Conservation (phyloP, 768 basidiomycete species). For the Termitomyces sp. region DNA sequence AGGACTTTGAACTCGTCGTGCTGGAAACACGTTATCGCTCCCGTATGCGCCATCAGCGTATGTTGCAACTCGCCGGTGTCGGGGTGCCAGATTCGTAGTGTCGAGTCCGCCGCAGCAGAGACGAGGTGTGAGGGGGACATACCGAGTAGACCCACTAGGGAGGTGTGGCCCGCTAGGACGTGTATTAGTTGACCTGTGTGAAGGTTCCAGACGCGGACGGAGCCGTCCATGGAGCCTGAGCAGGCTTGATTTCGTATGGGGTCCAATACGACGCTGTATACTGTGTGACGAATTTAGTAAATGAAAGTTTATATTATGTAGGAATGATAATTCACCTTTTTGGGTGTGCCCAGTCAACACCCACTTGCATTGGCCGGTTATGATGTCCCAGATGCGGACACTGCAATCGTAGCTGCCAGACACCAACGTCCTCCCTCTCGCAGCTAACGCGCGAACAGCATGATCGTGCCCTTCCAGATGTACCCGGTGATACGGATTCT, state of each 20-base stretch:
- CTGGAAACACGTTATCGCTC: slow-evolving; percentile 99
- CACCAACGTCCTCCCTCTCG: slow-evolving; percentile 84
- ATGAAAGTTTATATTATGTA: neutral
- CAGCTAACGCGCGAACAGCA: slow-evolving; percentile 90
- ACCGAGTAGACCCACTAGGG: slow-evolving; percentile 90
- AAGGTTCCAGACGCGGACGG: slow-evolving; percentile 93
- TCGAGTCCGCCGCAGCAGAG: slow-evolving; percentile 95
- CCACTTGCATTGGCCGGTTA: slow-evolving; percentile 78
- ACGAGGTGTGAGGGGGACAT: slow-evolving; percentile 89
- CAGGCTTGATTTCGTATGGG: slow-evolving; percentile 83
- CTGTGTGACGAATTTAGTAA: slow-evolving; percentile 35
- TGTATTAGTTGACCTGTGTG: slow-evolving; percentile 77
- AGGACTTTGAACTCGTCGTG: slow-evolving; percentile 98
- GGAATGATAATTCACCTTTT: slow-evolving; percentile 61
- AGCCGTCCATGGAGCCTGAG: slow-evolving; percentile 98
- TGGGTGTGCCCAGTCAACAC: slow-evolving; percentile 85
- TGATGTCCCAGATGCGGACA: slow-evolving; percentile 93
- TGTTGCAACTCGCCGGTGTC: slow-evolving; percentile 76
- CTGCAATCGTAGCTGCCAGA: slow-evolving; percentile 96
- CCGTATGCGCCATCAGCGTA: slow-evolving; percentile 85
- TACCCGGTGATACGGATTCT: slow-evolving; percentile 88
- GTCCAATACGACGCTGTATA: slow-evolving; percentile 95
- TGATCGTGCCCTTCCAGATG: slow-evolving; percentile 87
- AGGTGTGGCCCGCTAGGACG: slow-evolving; percentile 87
- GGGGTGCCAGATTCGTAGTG: slow-evolving; percentile 93